phyloP scores from a whole-genome alignment of 1,139 yeast genomes.

The Hansenula sp. region DNA sequence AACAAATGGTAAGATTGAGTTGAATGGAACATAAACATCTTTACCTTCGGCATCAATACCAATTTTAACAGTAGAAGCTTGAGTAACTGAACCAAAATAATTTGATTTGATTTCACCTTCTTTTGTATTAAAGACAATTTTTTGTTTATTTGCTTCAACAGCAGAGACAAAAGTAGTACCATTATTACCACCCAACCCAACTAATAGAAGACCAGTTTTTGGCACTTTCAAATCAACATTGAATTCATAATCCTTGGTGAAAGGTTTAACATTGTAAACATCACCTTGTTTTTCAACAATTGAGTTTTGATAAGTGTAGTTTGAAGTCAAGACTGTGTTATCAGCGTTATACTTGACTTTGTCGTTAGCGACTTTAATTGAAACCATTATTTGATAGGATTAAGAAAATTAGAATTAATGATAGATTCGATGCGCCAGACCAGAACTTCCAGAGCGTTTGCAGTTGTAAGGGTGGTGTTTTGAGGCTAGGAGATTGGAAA shows the following conservation, averaged over 20 bases:
- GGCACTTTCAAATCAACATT: constrained; percentile 81
- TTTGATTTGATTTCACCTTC: constrained; percentile 79
- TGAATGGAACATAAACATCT: constrained; percentile 92
- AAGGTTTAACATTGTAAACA: constrained; percentile 65
- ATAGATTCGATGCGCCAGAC: constrained; percentile 14
- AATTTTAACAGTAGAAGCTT: constrained; percentile 83
- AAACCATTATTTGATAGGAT: constrained; percentile 13
- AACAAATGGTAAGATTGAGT: constrained; percentile 81
- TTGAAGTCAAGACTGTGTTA: constrained; percentile 59
- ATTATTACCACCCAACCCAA: constrained; percentile 95
- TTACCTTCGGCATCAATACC: constrained; percentile 81
- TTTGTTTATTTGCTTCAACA: constrained; percentile 78
- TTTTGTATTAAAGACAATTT: constrained; percentile 76
- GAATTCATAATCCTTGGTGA: constrained; percentile 73
- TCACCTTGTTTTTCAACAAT: constrained; percentile 55
- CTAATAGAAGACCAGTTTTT: constrained; percentile 84
- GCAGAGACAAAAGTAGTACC: constrained; percentile 91
- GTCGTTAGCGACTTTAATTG: constrained; percentile 50
- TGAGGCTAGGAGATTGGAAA: constrained; percentile 22
- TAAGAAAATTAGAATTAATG: too few relatives aligned
- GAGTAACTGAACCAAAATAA: constrained; percentile 96
- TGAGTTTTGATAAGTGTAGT: constrained; percentile 70
- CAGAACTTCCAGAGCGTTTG: constrained; percentile 21
- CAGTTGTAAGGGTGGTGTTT: constrained; percentile 25
- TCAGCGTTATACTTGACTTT: constrained; percentile 59